phyloP scores from a whole-genome alignment of 352 stramenopile genomes.

The Globisporangium nagaii region DNA sequence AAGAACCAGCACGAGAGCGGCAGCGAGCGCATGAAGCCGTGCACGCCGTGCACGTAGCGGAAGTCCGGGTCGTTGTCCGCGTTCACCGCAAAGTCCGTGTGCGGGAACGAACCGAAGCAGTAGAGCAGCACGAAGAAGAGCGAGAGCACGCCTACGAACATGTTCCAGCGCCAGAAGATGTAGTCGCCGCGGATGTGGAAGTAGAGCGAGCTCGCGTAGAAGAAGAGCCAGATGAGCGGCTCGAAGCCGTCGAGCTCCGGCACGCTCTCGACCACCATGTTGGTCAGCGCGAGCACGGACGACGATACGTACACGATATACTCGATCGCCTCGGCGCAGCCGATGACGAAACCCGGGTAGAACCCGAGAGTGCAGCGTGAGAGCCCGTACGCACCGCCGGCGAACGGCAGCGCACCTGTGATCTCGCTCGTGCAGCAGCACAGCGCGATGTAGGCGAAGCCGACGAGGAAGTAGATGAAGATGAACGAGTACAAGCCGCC shows the following conservation, averaged over 20 bases:
- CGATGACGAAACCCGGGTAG: slow-evolving; percentile 26
- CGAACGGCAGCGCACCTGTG: slow-evolving; percentile 24
- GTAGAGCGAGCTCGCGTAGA: slow-evolving; percentile 16
- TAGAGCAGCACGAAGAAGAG: slow-evolving; percentile 26
- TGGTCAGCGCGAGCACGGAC: slow-evolving; percentile 15
- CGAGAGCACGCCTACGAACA: slow-evolving; percentile 21
- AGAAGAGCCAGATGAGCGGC: slow-evolving; percentile 18
- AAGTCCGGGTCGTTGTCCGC: slow-evolving; percentile 14
- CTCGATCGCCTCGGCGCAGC: slow-evolving; percentile 25
- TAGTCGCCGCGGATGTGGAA: slow-evolving; percentile 18
- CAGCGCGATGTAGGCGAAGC: slow-evolving; percentile 21
- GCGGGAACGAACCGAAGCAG: slow-evolving; percentile 19
- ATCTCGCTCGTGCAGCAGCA: slow-evolving; percentile 26
- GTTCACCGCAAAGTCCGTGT: slow-evolving; percentile 17
- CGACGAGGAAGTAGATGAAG: slow-evolving; percentile 18
- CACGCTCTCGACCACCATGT: slow-evolving; percentile 18
- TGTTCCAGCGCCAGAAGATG: slow-evolving; percentile 30
- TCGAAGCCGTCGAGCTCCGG: slow-evolving; percentile 8
- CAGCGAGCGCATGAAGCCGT: slow-evolving; percentile 18
- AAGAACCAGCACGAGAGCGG: slow-evolving; percentile 31
- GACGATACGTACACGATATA: slow-evolving; percentile 29
- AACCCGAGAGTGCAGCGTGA: slow-evolving; percentile 28
- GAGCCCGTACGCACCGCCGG: slow-evolving; percentile 26
- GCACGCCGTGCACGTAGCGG: slow-evolving; percentile 12
- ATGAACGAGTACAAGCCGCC: slow-evolving; percentile 20